Evolutionary conservation across 1,139 yeast genomes (phyloP).

Genomic region (Diutina siamensis): DNA sequence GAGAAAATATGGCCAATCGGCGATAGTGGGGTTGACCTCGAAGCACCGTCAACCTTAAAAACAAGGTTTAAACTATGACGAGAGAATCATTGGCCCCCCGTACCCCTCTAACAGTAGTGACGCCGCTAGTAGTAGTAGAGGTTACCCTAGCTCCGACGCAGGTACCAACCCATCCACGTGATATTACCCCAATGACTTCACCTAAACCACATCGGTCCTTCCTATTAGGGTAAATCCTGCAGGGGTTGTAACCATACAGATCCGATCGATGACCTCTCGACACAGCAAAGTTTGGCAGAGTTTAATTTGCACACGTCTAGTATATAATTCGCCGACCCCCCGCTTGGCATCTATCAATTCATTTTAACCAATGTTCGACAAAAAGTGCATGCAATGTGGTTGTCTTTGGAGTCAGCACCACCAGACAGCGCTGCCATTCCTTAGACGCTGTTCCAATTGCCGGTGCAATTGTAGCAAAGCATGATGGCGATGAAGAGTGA

Average conservation of each 20-base stretch:
- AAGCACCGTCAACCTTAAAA: no score
- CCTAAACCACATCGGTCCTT: not conserved
- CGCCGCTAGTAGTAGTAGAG: no score
- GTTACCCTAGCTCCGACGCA: not conserved
- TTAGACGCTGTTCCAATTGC: slow-evolving; percentile 2
- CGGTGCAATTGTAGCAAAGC: not conserved
- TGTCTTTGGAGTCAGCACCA: slow-evolving; percentile 1
- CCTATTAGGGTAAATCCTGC: not conserved
- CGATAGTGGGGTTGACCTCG: no score
- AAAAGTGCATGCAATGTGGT: slow-evolving; percentile 5
- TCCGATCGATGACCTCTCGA: not conserved
- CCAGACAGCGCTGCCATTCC: slow-evolving; percentile 1
- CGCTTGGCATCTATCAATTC: not conserved
- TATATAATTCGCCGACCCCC: not conserved
- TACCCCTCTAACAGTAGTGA: no score
- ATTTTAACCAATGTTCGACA: not conserved
- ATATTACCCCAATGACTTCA: not conserved
- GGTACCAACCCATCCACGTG: not conserved
- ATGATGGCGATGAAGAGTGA: not conserved
- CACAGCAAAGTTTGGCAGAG: not conserved
- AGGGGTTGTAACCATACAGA: not conserved
- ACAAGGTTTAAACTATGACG: no score
- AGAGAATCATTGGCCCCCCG: no score
- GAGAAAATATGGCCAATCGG: no score
- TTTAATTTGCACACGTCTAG: no score